These are phyloP conservation scores for Fraxinus quadrangulata DNA, from an alignment of 257 asterid genomes.

Conservation along the genomic window DNA sequence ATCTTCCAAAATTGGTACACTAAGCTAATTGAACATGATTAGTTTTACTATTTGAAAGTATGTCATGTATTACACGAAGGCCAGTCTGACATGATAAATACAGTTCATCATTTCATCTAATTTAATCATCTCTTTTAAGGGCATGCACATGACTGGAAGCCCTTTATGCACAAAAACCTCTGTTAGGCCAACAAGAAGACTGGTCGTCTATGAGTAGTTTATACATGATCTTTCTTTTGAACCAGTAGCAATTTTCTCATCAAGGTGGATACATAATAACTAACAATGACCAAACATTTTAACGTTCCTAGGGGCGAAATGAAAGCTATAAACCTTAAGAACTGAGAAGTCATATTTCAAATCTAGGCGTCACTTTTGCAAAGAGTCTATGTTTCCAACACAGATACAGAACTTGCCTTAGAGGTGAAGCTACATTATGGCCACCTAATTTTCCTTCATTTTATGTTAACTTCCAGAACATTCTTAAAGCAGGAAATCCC, in stretches of 20 bases:
- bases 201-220: not conserved
- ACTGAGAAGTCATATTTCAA: not conserved
- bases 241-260: not conserved
- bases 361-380: not conserved
- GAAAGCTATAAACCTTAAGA: slow-evolving; percentile 1
- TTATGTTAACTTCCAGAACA: not conserved
- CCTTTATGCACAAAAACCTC: not conserved
- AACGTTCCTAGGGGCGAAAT: not conserved
- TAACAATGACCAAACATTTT: not conserved
- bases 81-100: not conserved
- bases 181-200: not conserved
- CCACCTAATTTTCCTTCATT: not conserved
- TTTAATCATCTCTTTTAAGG: not conserved
- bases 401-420: not conserved
- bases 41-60: not conserved
- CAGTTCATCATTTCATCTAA: not conserved
- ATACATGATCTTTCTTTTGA: not conserved
- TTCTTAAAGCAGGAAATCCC: not conserved
- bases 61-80: not conserved
- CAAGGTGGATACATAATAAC: not conserved
- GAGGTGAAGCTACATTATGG: not conserved
- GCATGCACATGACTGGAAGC: not conserved
- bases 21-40: not conserved
- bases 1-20: not conserved
- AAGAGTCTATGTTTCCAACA: not conserved